These are phyloP conservation scores for Rhynchosporium secalis DNA, from an alignment of 2,329 filamentous ascomycete genomes.

Conservation along the genomic window DNA sequence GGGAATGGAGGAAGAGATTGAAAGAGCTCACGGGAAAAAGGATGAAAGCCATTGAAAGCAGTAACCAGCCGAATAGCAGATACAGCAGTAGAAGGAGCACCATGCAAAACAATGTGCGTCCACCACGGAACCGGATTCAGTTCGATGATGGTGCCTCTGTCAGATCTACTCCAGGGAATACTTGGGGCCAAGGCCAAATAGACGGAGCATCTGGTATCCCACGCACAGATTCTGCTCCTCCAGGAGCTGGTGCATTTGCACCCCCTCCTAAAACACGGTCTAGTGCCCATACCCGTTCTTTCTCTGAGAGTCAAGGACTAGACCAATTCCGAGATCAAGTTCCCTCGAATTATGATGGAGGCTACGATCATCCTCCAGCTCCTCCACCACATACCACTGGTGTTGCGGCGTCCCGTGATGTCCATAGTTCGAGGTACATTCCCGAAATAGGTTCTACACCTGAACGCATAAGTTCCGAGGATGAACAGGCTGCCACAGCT, in stretches of 20 bases:
- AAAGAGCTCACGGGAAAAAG: constrained; percentile 84
- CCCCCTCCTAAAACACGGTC: constrained; percentile 20
- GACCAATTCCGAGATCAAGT: constrained; percentile 32
- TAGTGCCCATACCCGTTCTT: constrained; percentile 34
- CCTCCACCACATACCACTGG: constrained; percentile 35
- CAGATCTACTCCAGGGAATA: constrained; percentile 52
- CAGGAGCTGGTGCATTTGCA: constrained; percentile 39
- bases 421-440: constrained; percentile 39
- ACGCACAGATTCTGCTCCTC: constrained; percentile 54
- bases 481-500: constrained; percentile 46
- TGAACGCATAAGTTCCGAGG: constrained; percentile 58
- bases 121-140: constrained; percentile 51
- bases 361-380: constrained; percentile 31
- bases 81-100: constrained; percentile 60
- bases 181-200: constrained; percentile 33
- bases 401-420: constrained; percentile 10
- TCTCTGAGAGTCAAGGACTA: constrained; percentile 38
- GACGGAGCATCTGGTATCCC: constrained; percentile 28
- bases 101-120: constrained; percentile 56
- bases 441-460: constrained; percentile 50
- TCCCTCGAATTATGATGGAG: constrained; percentile 33
- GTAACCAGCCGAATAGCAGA: constrained; percentile 42
- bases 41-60: constrained; percentile 63
- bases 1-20: constrained; percentile 84
- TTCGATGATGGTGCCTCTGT: constrained; percentile 56